Evolutionary conservation across 116 monocot species (phyloP).

Genomic region (Iris pallida): DNA sequence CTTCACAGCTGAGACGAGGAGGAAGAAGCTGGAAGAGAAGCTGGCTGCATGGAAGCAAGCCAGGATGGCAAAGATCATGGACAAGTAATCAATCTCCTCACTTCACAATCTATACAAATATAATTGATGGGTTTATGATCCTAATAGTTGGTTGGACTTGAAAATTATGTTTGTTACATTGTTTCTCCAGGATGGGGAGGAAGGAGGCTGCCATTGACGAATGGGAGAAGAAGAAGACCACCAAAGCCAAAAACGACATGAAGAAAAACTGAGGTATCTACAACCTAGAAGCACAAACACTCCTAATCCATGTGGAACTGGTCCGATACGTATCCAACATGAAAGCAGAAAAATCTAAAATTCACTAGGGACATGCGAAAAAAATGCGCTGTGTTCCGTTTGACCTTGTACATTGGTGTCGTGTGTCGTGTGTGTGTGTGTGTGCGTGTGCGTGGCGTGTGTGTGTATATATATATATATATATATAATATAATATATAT

Average conservation of each 20-base stretch:
- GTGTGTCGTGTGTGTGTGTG: no score
- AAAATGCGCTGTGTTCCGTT: no score
- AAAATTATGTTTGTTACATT: not conserved
- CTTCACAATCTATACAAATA: no score
- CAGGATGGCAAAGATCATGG: slow-evolving; percentile 9
- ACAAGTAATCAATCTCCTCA: slow-evolving; percentile 2
- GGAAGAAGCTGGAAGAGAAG: slow-evolving; percentile 5
- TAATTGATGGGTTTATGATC: not conserved
- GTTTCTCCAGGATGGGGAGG: slow-evolving; percentile 13
- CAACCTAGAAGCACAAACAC: not conserved
- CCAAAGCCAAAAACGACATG: slow-evolving; percentile 17
- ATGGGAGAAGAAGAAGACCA: slow-evolving; percentile 24
- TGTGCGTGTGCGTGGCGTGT: no score
- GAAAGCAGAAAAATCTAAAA: no score
- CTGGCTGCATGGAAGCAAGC: slow-evolving; percentile 18
- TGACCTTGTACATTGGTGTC: no score
- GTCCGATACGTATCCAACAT: no score
- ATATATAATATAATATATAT: no score
- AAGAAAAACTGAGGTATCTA: slow-evolving; percentile 13
- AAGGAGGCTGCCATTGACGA: slow-evolving; percentile 20
- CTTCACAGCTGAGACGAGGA: not conserved
- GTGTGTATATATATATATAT: no score
- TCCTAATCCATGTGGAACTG: no score
- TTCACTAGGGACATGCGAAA: no score
- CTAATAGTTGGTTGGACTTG: not conserved